Conservation (phyloP, 768 basidiomycete genomes). For the Agaricus blazei region DNA sequence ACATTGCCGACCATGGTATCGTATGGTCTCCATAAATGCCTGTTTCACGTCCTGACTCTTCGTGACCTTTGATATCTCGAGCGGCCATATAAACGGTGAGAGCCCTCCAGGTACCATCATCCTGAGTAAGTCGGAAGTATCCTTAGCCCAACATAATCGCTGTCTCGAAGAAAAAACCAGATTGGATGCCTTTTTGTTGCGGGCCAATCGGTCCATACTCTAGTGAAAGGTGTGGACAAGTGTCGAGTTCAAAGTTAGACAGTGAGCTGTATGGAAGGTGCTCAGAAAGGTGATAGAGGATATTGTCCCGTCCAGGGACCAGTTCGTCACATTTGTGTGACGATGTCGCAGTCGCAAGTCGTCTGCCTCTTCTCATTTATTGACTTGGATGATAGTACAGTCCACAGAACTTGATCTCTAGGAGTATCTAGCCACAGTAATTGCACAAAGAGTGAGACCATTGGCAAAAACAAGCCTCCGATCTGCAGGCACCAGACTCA, state of each 20-base stretch:
- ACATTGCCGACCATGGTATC: background rate
- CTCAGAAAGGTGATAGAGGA: background rate
- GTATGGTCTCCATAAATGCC: slow-evolving; percentile 5
- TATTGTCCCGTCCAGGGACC: slow-evolving; percentile 1
- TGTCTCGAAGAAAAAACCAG: slow-evolving; percentile 7
- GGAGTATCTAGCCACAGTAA: too few species aligned
- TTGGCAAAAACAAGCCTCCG: too few species aligned
- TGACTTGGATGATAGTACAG: too few species aligned
- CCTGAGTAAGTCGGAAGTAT: background rate
- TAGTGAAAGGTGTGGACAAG: background rate
- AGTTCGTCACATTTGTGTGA: too few species aligned
- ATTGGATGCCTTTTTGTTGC: background rate
- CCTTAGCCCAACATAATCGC: slow-evolving; percentile 3
- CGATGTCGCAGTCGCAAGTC: too few species aligned
- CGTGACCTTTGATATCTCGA: slow-evolving; percentile 2
- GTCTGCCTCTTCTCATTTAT: too few species aligned
- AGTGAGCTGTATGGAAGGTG: background rate
- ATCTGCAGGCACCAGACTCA: too few species aligned
- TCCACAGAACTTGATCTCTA: too few species aligned
- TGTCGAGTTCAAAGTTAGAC: slow-evolving; percentile 5
- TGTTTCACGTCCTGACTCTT: background rate
- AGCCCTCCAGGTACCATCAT: slow-evolving; percentile 4
- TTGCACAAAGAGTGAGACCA: too few species aligned
- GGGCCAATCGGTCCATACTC: background rate
- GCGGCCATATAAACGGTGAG: background rate